Evolutionary conservation across 345 rosid genomes (phyloP), one percentile per base, ranked within the genome.

Genomic region (Zanthoxylum bungeanum): DNA sequence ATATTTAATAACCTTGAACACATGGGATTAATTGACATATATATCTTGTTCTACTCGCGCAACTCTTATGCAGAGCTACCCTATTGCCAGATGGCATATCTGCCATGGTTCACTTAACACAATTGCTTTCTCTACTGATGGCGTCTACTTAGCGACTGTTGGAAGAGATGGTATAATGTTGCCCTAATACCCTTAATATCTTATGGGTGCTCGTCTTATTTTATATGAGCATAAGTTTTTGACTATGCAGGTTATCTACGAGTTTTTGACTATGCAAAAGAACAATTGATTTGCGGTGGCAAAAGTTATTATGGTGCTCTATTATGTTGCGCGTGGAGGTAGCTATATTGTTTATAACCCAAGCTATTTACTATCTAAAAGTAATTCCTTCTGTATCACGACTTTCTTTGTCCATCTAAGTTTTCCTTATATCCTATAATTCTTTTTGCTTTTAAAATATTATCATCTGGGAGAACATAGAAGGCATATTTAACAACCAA

Each of bases 31-130:
- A 37, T 8, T 12, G 21, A 31, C 25, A 24, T 66, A 51, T 17
- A 63, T 66, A 30, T 50, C 73, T 65, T 75, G 50, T 64, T 84
- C 42, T 83, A 59, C 75, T 71, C 21, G 14, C 34, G 39, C 44
- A 68, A 62, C 73, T 70, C 79, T 42, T 65, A 47, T 88, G 88
- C 90, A 96, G 99, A 91, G 98, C 76, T 93, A 96, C 76, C 99
- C 99, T 39, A 75, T 93, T 64, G 92, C 97, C 14, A 90, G 99
- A 81, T 96, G 99, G 99, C 99, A 93, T 85, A 85, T 91, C 63
- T 87, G 97, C 81, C 98, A 86, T 81, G 93, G 98, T 79, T 81
- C 99, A 79, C 85, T 96, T 47, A 96, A 96, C 80, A 82, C 93
- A 84, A 81, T 96, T 63, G 79, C 91, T 61, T 93, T 96, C 88